Evolutionary conservation across 2,329 filamentous ascomycete species (phyloP).

Genomic region (Alternaria sp.): DNA sequence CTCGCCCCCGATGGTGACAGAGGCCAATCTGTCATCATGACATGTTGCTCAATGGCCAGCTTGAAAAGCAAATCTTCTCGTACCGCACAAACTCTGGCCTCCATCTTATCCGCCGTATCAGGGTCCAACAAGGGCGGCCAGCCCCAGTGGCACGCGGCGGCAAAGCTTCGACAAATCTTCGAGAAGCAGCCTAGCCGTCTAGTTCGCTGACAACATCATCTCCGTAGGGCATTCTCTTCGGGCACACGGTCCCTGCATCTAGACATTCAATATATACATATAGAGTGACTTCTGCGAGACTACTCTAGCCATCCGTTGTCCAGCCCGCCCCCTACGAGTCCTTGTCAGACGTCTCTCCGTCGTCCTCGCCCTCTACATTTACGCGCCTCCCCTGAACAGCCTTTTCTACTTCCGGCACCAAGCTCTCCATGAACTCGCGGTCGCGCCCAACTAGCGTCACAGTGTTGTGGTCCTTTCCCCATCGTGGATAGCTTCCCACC

Average conservation of each 20-base stretch:
- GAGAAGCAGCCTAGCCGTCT: constrained; percentile 36
- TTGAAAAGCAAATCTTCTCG: neutral
- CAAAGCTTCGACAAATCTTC: constrained; percentile 39
- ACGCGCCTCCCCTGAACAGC: constrained; percentile 78
- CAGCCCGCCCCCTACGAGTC: constrained; percentile 42
- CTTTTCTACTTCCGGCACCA: constrained; percentile 79
- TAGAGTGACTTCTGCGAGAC: constrained; percentile 5
- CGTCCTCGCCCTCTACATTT: constrained; percentile 69
- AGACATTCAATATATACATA: constrained; percentile 9
- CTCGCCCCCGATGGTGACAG: constrained; percentile 6
- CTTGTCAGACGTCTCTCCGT: constrained; percentile 52
- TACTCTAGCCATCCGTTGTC: constrained; percentile 13
- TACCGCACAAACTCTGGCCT: constrained; percentile 3
- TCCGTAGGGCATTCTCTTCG: constrained; percentile 27
- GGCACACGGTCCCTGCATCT: constrained; percentile 27
- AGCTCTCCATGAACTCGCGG: constrained; percentile 75
- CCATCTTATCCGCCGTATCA: constrained; percentile 6
- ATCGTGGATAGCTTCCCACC: constrained; percentile 93
- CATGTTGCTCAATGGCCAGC: neutral
- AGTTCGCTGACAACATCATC: constrained; percentile 26
- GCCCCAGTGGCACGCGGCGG: constrained; percentile 17
- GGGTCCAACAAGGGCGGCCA: constrained; percentile 1
- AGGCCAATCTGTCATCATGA: neutral
- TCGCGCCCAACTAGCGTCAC: constrained; percentile 87
- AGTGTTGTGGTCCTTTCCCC: constrained; percentile 87